Conservation (phyloP, 306 rosid species). For the Glycine soja region DNA sequence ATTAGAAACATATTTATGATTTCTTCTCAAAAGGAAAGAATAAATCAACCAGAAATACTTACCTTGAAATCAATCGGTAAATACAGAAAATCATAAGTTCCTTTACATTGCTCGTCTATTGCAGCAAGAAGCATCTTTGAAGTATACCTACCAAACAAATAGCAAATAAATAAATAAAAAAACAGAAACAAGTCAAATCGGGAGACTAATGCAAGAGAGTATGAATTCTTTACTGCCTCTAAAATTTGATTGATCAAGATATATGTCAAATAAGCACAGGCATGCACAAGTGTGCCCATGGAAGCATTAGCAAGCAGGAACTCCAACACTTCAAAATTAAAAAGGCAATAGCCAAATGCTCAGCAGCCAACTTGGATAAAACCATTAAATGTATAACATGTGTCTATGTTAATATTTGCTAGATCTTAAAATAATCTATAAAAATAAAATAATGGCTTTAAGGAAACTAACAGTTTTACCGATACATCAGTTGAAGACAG, state of each 20-base stretch:
- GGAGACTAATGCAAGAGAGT: background rate
- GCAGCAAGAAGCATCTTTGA: slow-evolving; percentile 89
- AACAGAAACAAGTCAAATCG: slow-evolving; percentile 13
- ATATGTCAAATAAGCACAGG: slow-evolving; percentile 8
- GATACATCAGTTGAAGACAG: slow-evolving; percentile 4
- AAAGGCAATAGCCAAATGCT: slow-evolving; percentile 21
- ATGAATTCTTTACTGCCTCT: slow-evolving; percentile 20
- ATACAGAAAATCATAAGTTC: slow-evolving; percentile 81
- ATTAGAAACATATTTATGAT: slow-evolving; percentile 30
- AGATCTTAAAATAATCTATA: slow-evolving; percentile 15
- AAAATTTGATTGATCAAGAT: slow-evolving; percentile 16
- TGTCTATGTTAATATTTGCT: slow-evolving; percentile 2
- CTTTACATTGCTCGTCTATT: slow-evolving; percentile 75
- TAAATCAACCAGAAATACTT: slow-evolving; percentile 41
- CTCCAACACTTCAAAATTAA: slow-evolving; percentile 4
- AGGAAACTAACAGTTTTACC: slow-evolving; percentile 16
- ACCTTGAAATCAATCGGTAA: slow-evolving; percentile 82
- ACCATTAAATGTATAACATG: slow-evolving; percentile 2
- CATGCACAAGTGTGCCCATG: slow-evolving; percentile 1
- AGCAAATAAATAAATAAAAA: background rate
- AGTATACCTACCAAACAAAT: slow-evolving; percentile 59
- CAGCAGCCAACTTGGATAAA: slow-evolving; percentile 13
- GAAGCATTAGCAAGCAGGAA: background rate
- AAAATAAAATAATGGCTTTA: slow-evolving; percentile 30
- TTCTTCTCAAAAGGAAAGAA: slow-evolving; percentile 33